Base-by-base conservation (phyloP, 495 filamentous ascomycete species). In the Aspergillus hancockii region DNA sequence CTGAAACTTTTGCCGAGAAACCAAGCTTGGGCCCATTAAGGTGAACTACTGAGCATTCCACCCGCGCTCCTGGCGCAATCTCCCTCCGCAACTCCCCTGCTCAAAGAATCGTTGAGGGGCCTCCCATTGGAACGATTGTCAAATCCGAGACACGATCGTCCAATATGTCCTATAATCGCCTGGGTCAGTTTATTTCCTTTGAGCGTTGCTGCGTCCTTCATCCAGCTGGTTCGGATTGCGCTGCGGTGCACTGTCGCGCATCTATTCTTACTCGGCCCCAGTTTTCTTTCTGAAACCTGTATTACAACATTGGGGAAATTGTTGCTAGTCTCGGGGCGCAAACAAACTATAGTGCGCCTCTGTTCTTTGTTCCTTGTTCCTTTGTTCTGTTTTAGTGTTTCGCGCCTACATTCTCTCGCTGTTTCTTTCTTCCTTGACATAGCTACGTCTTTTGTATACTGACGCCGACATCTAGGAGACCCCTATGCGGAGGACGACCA, bases 91-190 rank as follows among this genome's bases (percentile, higher is more conserved):
- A 64, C 34, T 47, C 52, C 60, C 58, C 58, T 47, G 38, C 12
- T 57, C 50, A 38, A 66, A 47, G 52, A 65, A 65, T 62, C 60
- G 57, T 45, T 53, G 62, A 67, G 67, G 63, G 61, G 65, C 58
- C 56, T 59, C 63, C 58, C 52, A 62, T 68, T 63, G 61, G 51
- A 57, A 64, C 49, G 61, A 61, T 63, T 60, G 47, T 58, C 54
- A 60, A n/a, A 54, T 36, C 63, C 64, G 51, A 61, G 59, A 60
- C 69, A 54, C 49, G 40, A 55, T 61, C 31, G 52, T 38, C 60
- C 65, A 65, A 58, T 22, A 78, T 78, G 75, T 71, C 86, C 69
- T 90, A 90, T 76, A 88, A 89, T 81, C 85, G 86, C 55, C 73
- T 89, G 80, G 84, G 88, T 86, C 76, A 77, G 87, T 85, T 59